Percentiles rank a stretch among this genome's conserved stretches.
phyloP scores from a whole-genome alignment of 208 protist species.

The Lotmaria passim region DNA sequence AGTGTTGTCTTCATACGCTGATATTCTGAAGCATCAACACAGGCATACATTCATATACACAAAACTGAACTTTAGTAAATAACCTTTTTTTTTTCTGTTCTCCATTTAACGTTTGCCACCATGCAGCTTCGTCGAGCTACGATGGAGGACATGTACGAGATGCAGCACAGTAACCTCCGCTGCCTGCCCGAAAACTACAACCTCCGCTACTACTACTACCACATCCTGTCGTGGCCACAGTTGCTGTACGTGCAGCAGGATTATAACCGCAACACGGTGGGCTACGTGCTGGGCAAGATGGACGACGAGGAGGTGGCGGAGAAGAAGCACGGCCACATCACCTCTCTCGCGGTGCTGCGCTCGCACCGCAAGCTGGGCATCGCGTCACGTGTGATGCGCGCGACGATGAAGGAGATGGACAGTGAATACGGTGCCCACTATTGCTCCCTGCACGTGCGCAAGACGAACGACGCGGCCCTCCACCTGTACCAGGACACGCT shows the following conservation, averaged over 20 bases:
- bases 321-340: conserved; percentile 98
- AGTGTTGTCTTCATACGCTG: too few species aligned
- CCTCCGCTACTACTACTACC: conserved; percentile 99
- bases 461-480: conserved; percentile 97
- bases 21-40: too few species aligned
- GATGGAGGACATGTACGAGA: conserved; percentile 94
- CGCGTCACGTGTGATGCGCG: conserved; percentile 97
- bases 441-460: conserved; percentile 98
- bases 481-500: conserved; percentile 98
- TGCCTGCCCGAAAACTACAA: conserved; percentile 99
- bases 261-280: conserved; percentile 96
- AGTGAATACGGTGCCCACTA: conserved; percentile 95
- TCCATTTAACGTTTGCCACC: conserved; percentile 19
- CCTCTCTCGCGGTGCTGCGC: conserved; percentile 97
- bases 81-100: conserved; percentile 12
- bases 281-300: conserved; percentile 99
- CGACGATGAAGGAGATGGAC: conserved; percentile 88
- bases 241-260: conserved; percentile 98
- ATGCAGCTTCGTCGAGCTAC: conserved; percentile 92
- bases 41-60: conserved; percentile 8
- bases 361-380: conserved; percentile 98
- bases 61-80: too few species aligned
- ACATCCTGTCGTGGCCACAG: conserved; percentile 99
- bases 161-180: conserved; percentile 99
- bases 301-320: conserved; percentile 93